phyloP scores from a whole-genome alignment of 352 stramenopile species.

The Hyaloperonospora brassicae region DNA sequence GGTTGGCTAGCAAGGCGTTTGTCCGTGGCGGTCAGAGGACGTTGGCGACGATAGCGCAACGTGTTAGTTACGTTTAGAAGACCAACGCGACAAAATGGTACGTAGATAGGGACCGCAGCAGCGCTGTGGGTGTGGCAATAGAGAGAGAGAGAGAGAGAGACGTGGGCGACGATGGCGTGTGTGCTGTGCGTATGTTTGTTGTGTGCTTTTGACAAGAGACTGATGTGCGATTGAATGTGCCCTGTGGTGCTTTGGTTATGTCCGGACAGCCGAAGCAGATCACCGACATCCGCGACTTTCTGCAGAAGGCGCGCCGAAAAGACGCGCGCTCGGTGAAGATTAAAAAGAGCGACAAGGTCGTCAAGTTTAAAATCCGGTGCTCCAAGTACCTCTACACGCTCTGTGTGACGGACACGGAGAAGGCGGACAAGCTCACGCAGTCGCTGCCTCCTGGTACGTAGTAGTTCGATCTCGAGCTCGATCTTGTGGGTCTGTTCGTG shows the following conservation, averaged over 20 bases:
- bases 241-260: background rate
- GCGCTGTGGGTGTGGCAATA: too few relatives aligned
- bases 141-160: too few relatives aligned
- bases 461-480: too few relatives aligned
- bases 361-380: constrained; percentile 99
- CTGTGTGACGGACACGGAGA: constrained; percentile 96
- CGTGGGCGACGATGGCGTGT: too few relatives aligned
- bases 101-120: background rate
- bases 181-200: too few relatives aligned
- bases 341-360: constrained; percentile 94
- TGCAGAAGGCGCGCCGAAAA: constrained; percentile 96
- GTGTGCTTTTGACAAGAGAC: too few relatives aligned
- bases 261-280: constrained; percentile 93
- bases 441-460: constrained; percentile 92
- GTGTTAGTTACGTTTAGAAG: constrained; percentile 86
- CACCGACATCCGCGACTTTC: constrained; percentile 98
- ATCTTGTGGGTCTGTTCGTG: background rate
- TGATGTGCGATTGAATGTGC: too few relatives aligned
- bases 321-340: constrained; percentile 99
- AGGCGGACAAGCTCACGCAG: constrained; percentile 99
- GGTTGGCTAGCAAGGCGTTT: constrained; percentile 28
- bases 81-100: constrained; percentile 83
- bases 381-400: constrained; percentile 99
- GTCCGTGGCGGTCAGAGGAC: constrained; percentile 7
- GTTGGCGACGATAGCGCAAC: too few relatives aligned